Conservation (phyloP, 176 grass and related monocot genomes). For the Calamus simplicifolius region DNA sequence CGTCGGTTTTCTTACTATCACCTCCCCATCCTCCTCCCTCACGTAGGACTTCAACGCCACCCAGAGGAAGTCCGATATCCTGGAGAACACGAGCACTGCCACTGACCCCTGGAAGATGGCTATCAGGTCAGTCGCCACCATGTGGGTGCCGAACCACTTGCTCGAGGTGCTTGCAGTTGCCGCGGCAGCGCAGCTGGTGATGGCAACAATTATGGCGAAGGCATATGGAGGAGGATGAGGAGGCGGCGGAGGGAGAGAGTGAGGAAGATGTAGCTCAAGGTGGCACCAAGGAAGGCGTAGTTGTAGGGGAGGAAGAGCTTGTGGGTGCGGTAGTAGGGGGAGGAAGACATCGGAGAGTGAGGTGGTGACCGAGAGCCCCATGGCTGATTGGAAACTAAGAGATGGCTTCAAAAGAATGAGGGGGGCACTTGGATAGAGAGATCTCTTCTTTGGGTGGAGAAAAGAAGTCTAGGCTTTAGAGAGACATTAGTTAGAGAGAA, state of each 20-base stretch:
- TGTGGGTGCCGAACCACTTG: constrained; percentile 4
- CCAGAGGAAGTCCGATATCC: not conserved
- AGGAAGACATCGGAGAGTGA: not conserved
- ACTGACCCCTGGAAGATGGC: constrained; percentile 15
- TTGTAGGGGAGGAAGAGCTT: constrained; percentile 12
- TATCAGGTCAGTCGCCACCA: constrained; percentile 4
- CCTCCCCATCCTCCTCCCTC: constrained; percentile 4
- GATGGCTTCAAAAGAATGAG: too few species aligned
- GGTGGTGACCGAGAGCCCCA: too few species aligned
- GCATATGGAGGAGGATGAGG: constrained; percentile 16
- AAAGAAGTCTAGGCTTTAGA: too few species aligned
- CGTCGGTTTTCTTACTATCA: constrained; percentile 5
- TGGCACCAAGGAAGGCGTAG: constrained; percentile 9
- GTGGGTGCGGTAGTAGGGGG: constrained; percentile 1
- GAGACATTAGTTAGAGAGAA: too few species aligned
- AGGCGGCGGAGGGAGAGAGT: constrained; percentile 16
- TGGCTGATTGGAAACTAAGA: too few species aligned
- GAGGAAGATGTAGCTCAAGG: constrained; percentile 18
- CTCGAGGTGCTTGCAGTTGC: not conserved
- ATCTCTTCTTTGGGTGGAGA: too few species aligned
- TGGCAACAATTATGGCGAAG: not conserved
- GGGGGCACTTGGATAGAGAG: too few species aligned
- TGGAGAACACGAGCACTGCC: constrained; percentile 1
- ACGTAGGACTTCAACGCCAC: constrained; percentile 6
- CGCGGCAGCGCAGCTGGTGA: constrained; percentile 1